A percentile compares a stretch with the other conserved stretches of the same genome.
phyloP scores from a whole-genome alignment of 371 early-diverging fungal genomes.

The Mortierella polycephala region DNA sequence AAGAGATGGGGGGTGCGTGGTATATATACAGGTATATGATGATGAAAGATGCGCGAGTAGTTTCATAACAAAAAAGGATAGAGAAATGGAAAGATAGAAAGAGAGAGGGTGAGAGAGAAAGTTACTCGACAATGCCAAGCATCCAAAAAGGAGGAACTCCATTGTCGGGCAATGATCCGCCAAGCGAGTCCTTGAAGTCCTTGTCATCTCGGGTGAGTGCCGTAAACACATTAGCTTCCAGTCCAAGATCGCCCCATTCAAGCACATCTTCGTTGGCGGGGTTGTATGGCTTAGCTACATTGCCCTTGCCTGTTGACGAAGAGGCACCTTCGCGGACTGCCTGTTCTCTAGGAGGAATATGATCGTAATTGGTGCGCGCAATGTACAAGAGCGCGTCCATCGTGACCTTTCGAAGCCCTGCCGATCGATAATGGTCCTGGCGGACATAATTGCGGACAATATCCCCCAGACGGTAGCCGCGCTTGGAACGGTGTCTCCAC shows the following conservation, averaged over 20 bases:
- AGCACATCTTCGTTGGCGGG: conserved; percentile 49
- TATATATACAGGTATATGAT: conserved; percentile 27
- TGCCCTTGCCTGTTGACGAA: background rate
- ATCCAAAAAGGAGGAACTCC: conserved; percentile 55
- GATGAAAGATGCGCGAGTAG: background rate
- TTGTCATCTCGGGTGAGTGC: conserved; percentile 37
- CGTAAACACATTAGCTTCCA: conserved; percentile 46
- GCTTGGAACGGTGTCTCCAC: conserved; percentile 55
- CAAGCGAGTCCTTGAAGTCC: conserved; percentile 47
- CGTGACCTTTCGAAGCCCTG: conserved; percentile 40
- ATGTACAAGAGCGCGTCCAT: conserved; percentile 50
- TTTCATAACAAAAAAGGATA: background rate
- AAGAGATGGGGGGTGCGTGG: background rate
- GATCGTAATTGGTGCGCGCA: conserved; percentile 39
- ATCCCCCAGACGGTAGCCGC: conserved; percentile 49
- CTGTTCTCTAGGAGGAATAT: conserved; percentile 27
- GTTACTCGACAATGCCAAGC: conserved; percentile 45
- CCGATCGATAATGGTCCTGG: conserved; percentile 47
- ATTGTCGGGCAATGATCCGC: conserved; percentile 39
- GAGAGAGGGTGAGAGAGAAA: background rate
- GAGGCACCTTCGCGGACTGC: conserved; percentile 5
- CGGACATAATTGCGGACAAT: conserved; percentile 55
- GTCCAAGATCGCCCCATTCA: conserved; percentile 50
- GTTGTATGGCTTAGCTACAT: conserved; percentile 13
- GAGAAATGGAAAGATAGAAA: conserved; percentile 1